These are phyloP conservation scores for Calonectria leucothoes DNA, from an alignment of 2,329 filamentous ascomycete species.

Conservation along the genomic window DNA sequence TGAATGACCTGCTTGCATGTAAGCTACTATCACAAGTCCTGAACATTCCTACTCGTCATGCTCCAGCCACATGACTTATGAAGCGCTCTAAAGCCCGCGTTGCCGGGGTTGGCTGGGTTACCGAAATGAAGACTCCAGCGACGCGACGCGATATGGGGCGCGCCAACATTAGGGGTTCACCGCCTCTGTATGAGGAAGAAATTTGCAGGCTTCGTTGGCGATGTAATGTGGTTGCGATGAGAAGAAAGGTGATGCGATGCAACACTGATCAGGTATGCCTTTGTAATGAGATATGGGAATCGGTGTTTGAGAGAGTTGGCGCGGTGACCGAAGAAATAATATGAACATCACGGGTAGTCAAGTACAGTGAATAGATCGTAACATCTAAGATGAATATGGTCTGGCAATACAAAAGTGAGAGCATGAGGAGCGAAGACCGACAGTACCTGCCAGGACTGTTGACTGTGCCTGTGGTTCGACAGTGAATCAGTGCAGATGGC, in stretches of 20 bases:
- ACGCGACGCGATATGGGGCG: neutral
- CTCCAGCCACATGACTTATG: neutral
- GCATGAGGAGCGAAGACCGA: no score
- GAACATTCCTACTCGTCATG: neutral
- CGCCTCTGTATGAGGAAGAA: neutral
- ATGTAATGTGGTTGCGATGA: no score
- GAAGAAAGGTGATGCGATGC: neutral
- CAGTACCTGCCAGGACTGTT: neutral
- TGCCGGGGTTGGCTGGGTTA: neutral
- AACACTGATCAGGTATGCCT: neutral
- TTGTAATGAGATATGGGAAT: neutral
- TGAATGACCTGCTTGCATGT: no score
- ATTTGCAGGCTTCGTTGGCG: no score
- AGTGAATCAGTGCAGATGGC: neutral
- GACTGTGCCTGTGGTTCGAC: neutral
- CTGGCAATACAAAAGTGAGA: no score
- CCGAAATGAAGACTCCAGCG: neutral
- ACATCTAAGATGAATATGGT: no score
- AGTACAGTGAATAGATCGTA: no score
- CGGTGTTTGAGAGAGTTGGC: neutral
- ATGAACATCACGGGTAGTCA: neutral
- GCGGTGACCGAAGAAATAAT: neutral
- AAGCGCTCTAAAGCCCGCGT: neutral
- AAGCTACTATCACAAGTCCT: no score
- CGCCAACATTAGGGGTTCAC: neutral